These are phyloP conservation scores for Magnusiomyces fungicola DNA, from an alignment of 1,139 yeast species.

Conservation along the genomic window DNA sequence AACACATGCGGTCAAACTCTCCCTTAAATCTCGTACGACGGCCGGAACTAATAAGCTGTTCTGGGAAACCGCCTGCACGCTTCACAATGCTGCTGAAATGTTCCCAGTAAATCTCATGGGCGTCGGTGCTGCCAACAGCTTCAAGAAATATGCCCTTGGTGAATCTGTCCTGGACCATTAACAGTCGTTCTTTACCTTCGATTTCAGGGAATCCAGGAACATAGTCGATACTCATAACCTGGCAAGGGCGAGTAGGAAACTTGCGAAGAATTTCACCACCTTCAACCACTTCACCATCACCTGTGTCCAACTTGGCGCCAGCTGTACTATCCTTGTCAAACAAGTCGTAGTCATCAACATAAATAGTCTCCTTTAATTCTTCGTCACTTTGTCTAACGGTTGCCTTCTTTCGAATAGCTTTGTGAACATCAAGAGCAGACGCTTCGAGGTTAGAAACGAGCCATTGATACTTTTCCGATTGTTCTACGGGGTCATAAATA, in stretches of 20 bases:
- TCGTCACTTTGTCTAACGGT: background rate
- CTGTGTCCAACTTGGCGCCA: conserved; percentile 1
- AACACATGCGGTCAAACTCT: conserved; percentile 1
- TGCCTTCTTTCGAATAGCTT: background rate
- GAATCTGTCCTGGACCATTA: conserved; percentile 5
- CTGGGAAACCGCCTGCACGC: conserved; percentile 6
- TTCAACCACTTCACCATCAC: conserved; percentile 2
- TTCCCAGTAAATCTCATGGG: background rate
- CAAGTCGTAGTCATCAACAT: conserved; percentile 1
- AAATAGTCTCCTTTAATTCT: background rate
- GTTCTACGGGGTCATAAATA: conserved; percentile 1
- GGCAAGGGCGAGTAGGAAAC: conserved; percentile 7
- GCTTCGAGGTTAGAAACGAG: conserved; percentile 1
- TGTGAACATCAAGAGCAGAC: background rate
- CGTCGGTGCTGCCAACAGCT: background rate
- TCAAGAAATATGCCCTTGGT: conserved; percentile 5
- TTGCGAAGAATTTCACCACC: background rate
- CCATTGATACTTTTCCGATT: background rate
- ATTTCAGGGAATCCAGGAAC: conserved; percentile 3
- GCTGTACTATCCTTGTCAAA: conserved; percentile 3
- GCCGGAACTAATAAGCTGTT: conserved; percentile 4
- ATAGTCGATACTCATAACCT: conserved; percentile 6
- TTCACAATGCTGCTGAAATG: background rate
- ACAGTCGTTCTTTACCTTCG: background rate
- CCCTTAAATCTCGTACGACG: conserved; percentile 3